Percentiles rank a stretch among this genome's conserved stretches.
These are phyloP conservation scores for Yamadazyma atlantica DNA, from an alignment of 1,139 yeast genomes.

Conservation along the genomic window DNA sequence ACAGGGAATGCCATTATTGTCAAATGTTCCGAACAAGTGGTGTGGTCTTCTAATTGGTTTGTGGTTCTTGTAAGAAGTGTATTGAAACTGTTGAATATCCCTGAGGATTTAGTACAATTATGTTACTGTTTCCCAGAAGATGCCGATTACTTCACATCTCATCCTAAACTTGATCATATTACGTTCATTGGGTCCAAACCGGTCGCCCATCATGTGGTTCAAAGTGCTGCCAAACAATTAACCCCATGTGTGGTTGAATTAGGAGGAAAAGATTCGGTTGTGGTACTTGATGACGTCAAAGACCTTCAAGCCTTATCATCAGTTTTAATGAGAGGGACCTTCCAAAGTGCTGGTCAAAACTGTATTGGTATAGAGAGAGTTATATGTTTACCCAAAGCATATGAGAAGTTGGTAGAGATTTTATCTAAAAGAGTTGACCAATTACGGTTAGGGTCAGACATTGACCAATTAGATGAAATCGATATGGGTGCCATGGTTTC, in stretches of 20 bases:
- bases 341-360: constrained; percentile 96
- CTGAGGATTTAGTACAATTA: constrained; percentile 81
- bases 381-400: constrained; percentile 67
- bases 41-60: constrained; percentile 89
- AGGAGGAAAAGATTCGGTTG: constrained; percentile 92
- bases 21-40: constrained; percentile 93
- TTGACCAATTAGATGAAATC: constrained; percentile 83
- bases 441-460: constrained; percentile 82
- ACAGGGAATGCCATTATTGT: constrained; percentile 90
- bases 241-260: constrained; percentile 94
- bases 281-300: constrained; percentile 74
- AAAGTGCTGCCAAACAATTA: constrained; percentile 75
- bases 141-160: constrained; percentile 82
- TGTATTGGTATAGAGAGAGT: constrained; percentile 97
- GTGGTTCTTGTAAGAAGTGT: constrained; percentile 68
- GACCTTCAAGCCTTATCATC: constrained; percentile 66
- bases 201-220: constrained; percentile 84
- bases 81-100: constrained; percentile 67
- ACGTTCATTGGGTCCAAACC: constrained; percentile 96
- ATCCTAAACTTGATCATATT: constrained; percentile 78
- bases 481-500: constrained; percentile 97
- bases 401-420: constrained; percentile 58
- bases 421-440: constrained; percentile 56
- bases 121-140: constrained; percentile 79
- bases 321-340: constrained; percentile 87